phyloP scores from a whole-genome alignment of 2,329 filamentous ascomycete species.

The Aspergillus ruber region DNA sequence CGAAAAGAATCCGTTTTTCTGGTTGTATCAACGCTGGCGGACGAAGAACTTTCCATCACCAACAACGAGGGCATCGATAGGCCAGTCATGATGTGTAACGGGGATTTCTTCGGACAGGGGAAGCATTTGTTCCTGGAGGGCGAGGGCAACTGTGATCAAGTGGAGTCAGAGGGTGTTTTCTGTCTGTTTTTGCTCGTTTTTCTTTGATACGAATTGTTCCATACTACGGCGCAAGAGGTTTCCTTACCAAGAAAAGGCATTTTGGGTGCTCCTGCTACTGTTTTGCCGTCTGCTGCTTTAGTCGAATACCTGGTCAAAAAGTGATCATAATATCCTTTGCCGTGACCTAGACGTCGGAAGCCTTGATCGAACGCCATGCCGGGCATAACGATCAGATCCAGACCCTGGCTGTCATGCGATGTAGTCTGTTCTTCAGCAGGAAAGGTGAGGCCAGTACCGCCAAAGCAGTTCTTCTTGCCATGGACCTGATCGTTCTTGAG shows the following conservation, averaged over 20 bases:
- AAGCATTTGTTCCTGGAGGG: constrained; percentile 79
- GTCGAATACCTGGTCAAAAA: constrained; percentile 72
- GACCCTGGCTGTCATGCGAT: constrained; percentile 28
- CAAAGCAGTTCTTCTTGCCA: constrained; percentile 66
- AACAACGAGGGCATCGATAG: constrained; percentile 68
- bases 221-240: background rate
- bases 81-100: constrained; percentile 68
- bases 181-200: background rate
- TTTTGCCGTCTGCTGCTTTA: constrained; percentile 28
- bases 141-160: constrained; percentile 61
- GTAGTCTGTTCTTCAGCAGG: constrained; percentile 9
- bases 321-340: constrained; percentile 94
- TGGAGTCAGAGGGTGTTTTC: constrained; percentile 15
- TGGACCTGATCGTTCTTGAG: constrained; percentile 60
- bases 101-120: constrained; percentile 60
- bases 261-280: constrained; percentile 26
- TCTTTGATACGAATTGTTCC: background rate
- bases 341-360: constrained; percentile 78
- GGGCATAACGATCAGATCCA: constrained; percentile 87
- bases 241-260: constrained; percentile 56
- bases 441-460: constrained; percentile 46
- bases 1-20: constrained; percentile 12
- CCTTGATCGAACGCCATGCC: constrained; percentile 81
- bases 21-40: constrained; percentile 19
- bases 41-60: constrained; percentile 58